Conservation (phyloP, 2,329 filamentous ascomycete species). For the Apiospora marii region DNA sequence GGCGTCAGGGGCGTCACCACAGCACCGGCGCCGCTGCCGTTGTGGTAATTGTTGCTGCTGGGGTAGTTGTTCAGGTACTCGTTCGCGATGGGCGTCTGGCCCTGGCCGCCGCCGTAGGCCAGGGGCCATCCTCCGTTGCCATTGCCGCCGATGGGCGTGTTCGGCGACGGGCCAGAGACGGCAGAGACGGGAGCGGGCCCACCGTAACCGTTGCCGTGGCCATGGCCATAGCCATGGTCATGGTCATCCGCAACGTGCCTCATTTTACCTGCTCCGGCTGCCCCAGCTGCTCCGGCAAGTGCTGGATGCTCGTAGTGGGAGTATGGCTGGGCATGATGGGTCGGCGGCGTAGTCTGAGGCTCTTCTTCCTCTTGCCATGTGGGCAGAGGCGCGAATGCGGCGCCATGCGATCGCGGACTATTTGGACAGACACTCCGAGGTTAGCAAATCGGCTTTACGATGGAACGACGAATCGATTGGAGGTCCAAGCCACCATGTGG, state of each 20-base stretch:
- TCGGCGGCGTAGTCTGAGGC: conserved; percentile 37
- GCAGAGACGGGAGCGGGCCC: conserved; percentile 2
- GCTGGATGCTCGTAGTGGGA: conserved; percentile 8
- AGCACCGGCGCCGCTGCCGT: not conserved
- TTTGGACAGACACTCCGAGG: not conserved
- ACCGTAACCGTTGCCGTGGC: not conserved
- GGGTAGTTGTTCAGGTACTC: not conserved
- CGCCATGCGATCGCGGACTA: conserved; percentile 43
- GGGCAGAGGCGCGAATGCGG: conserved; percentile 49
- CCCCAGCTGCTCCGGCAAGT: not conserved
- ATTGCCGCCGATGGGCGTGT: not conserved
- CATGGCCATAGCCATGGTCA: not conserved
- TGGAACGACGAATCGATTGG: no score
- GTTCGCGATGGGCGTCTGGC: conserved; percentile 21
- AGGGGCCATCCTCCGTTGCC: not conserved
- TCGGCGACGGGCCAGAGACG: not conserved
- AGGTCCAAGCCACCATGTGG: not conserved
- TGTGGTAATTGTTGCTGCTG: not conserved
- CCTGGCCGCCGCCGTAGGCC: conserved; percentile 6
- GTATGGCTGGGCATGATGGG: conserved; percentile 27
- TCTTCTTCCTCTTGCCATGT: conserved; percentile 43
- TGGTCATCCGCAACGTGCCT: not conserved
- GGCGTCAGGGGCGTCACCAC: not conserved
- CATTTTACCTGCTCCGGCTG: not conserved
- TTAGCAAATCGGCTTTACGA: not conserved